Evolutionary conservation across 106 monocot genomes (phyloP), one percentile per base, ranked within the genome.

Genomic region (Acanthochlamys bracteata): DNA sequence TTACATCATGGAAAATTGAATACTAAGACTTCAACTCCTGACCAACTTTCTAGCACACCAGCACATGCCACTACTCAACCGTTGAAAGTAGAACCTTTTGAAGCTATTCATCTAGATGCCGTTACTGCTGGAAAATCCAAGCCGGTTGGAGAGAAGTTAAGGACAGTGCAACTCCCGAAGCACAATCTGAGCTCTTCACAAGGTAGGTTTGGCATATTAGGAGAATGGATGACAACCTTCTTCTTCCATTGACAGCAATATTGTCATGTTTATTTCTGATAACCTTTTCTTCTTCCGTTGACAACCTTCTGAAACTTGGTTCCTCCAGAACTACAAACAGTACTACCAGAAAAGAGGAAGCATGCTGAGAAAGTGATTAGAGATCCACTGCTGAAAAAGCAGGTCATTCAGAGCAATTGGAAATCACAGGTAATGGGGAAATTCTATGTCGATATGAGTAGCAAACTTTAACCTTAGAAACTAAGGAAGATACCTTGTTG

Each of bases 341-440:
- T 2, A 60, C 33, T 63, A 11, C 62, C 41, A 63, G 62, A 63
- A 20, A 63, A 63, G 40, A 63, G 62, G 62, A 17, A 21, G 33
- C 9, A 63, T 21, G 20, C 41, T 14, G 20, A 39, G 10, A 40
- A 41, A 39, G 16, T 11, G 41, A 8, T 6, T 63, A 21, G 10
- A 42, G 4, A 9, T 42, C 19, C 10, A 21, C 14, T 10, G 20
- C 42, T 1, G 20, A 63, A 42, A 63, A 63, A n/a, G 20, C 39
- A 41, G n/a, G 41, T 42, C 21, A 42, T 41, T 21, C 7, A 19
- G 19, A 54, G 53, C 53, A 17, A 54, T 54, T 6, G 19, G 16
- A 54, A 54, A 19, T 6, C 53, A 54, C 53, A 54, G 53, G 53
- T 54, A 10, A 16, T 6, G 7, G 7, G 4, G 7, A 10, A 6